These are phyloP conservation scores for Ceratocystis eucalypticola DNA, from an alignment of 2,329 filamentous ascomycete genomes.

Conservation along the genomic window DNA sequence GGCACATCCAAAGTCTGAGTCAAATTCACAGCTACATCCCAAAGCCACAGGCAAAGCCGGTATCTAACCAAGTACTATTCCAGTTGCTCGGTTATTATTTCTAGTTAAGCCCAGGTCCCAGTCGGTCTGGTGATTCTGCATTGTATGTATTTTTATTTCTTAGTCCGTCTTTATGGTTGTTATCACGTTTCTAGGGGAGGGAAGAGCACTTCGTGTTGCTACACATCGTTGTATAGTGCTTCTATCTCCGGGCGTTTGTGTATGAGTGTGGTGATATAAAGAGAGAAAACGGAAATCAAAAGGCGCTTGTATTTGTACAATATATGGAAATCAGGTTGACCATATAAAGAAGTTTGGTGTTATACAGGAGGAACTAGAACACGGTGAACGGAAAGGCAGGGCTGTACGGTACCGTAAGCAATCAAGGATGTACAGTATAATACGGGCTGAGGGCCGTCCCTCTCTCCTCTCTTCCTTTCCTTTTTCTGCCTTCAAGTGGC, in stretches of 20 bases:
- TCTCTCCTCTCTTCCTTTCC: background rate
- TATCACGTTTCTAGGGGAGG: background rate
- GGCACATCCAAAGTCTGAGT: background rate
- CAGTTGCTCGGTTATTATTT: background rate
- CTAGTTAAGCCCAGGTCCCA: conserved; percentile 4
- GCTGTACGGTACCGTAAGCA: background rate
- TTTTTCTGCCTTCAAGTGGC: background rate
- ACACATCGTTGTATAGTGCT: background rate
- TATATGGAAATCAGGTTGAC: conserved; percentile 7
- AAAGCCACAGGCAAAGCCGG: background rate
- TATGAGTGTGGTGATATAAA: background rate
- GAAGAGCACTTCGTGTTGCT: background rate
- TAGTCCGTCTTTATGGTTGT: background rate
- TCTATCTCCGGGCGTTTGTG: background rate
- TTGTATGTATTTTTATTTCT: conserved; percentile 12
- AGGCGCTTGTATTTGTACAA: conserved; percentile 27
- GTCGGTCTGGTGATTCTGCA: conserved; percentile 1
- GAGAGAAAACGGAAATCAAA: conserved; percentile 1
- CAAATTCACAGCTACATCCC: background rate
- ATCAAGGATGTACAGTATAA: background rate
- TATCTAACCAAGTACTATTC: background rate
- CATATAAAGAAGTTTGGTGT: conserved; percentile 13
- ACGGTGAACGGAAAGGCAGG: background rate
- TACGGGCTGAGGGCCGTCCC: background rate
- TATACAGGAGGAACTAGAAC: background rate